These are phyloP conservation scores for Leccinum sublutescens DNA, from an alignment of 768 basidiomycete genomes.

Conservation along the genomic window DNA sequence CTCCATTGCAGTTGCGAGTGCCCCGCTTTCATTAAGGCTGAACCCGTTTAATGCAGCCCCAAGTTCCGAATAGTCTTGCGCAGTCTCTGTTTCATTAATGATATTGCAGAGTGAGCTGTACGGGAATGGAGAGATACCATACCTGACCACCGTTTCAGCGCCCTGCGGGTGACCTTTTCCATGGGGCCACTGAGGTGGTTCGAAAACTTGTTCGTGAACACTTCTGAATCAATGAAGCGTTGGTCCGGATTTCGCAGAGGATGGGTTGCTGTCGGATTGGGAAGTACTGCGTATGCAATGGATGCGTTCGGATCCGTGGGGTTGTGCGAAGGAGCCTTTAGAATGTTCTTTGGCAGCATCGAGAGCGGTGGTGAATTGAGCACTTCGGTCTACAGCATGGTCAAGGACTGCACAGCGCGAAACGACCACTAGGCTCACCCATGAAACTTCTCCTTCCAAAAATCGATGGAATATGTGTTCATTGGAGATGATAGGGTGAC, in stretches of 20 bases:
- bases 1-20: conserved; percentile 82
- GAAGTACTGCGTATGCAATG: conserved; percentile 77
- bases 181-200: conserved; percentile 87
- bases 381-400: conserved; percentile 69
- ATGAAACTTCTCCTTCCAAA: conserved; percentile 92
- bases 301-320: conserved; percentile 78
- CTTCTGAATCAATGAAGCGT: conserved; percentile 93
- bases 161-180: conserved; percentile 93
- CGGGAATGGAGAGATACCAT: conserved; percentile 24
- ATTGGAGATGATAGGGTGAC: conserved; percentile 93
- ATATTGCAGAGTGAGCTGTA: conserved; percentile 4
- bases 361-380: conserved; percentile 91
- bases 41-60: conserved; percentile 92
- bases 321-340: conserved; percentile 93
- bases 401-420: conserved; percentile 5
- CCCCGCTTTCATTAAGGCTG: conserved; percentile 79
- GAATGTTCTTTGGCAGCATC: conserved; percentile 88
- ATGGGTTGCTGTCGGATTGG: conserved; percentile 85
- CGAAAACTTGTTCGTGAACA: conserved; percentile 94
- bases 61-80: conserved; percentile 86
- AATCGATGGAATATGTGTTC: conserved; percentile 97
- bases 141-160: conserved; percentile 95
- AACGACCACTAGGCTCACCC: conserved; percentile 53
- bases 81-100: conserved; percentile 50
- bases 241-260: conserved; percentile 93